These are phyloP conservation scores for Saccharomyces hybrid DNA, from an alignment of 1,139 yeast species.

Conservation along the genomic window DNA sequence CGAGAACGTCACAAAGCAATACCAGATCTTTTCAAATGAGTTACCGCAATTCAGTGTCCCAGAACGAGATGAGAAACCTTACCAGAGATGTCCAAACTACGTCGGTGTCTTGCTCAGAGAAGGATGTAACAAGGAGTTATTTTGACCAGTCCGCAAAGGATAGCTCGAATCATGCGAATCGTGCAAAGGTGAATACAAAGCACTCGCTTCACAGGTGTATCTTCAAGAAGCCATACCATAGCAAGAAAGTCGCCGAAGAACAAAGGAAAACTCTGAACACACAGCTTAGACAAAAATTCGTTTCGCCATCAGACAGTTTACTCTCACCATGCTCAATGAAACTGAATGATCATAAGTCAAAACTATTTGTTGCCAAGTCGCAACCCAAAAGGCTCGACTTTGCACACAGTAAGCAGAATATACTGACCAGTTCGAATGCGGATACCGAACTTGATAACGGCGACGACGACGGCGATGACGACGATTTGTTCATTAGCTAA, in stretches of 20 bases:
- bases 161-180: neutral
- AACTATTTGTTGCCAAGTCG: constrained; percentile 22
- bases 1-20: neutral
- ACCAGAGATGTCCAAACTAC: neutral
- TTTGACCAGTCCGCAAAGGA: neutral
- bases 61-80: neutral
- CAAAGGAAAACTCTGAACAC: constrained; percentile 6
- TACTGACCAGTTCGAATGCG: neutral
- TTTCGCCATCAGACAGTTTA: constrained; percentile 52
- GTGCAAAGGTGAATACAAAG: neutral
- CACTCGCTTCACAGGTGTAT: neutral
- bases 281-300: constrained; percentile 30
- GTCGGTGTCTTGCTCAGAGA: neutral
- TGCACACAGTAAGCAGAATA: constrained; percentile 2
- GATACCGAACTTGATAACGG: neutral
- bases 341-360: constrained; percentile 40
- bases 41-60: neutral
- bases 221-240: neutral
- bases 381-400: constrained; percentile 28
- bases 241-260: constrained; percentile 4
- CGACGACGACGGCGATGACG: neutral
- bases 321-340: constrained; percentile 53
- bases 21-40: neutral
- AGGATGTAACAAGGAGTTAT: neutral
- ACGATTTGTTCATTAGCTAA: neutral